phyloP scores from a whole-genome alignment of 2,329 filamentous ascomycete genomes.

The Fusarium sp. region DNA sequence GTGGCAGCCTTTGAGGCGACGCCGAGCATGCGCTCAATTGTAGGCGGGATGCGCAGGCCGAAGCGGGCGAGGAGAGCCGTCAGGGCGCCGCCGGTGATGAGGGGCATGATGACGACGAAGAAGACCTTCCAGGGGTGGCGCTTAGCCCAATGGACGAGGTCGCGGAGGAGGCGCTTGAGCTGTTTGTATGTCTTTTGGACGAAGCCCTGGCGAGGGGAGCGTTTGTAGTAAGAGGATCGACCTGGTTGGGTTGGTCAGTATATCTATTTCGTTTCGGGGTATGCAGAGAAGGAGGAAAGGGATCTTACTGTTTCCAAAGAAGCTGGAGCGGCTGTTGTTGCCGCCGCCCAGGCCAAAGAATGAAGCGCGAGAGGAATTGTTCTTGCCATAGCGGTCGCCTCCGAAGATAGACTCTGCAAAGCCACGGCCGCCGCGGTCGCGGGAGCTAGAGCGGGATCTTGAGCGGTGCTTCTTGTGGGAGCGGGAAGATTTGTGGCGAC shows the following conservation, averaged over 20 bases:
- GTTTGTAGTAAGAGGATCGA: constrained; percentile 78
- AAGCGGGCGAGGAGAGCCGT: constrained; percentile 82
- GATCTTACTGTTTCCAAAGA: constrained; percentile 61
- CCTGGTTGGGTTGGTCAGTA: constrained; percentile 50
- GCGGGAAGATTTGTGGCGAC: constrained; percentile 49
- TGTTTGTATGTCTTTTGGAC: constrained; percentile 79
- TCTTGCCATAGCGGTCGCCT: constrained; percentile 53
- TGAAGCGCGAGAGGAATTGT: constrained; percentile 59
- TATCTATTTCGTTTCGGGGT: neutral
- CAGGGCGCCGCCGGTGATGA: constrained; percentile 86
- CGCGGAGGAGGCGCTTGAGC: constrained; percentile 82
- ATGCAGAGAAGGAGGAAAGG: neutral
- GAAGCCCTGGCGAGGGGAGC: constrained; percentile 85
- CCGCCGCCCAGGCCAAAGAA: constrained; percentile 63
- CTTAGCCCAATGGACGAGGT: constrained; percentile 85
- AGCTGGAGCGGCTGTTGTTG: constrained; percentile 59
- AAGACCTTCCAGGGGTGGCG: constrained; percentile 90
- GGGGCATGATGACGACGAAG: constrained; percentile 86
- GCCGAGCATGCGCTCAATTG: constrained; percentile 71
- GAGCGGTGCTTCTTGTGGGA: constrained; percentile 54
- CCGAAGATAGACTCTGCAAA: constrained; percentile 53
- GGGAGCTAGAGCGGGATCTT: constrained; percentile 55
- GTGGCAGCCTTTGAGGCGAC: constrained; percentile 63
- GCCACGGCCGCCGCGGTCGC: constrained; percentile 50
- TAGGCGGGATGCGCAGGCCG: constrained; percentile 79